phyloP scores from a whole-genome alignment of 305 asterid species.

The Fraxinus latifolia region DNA sequence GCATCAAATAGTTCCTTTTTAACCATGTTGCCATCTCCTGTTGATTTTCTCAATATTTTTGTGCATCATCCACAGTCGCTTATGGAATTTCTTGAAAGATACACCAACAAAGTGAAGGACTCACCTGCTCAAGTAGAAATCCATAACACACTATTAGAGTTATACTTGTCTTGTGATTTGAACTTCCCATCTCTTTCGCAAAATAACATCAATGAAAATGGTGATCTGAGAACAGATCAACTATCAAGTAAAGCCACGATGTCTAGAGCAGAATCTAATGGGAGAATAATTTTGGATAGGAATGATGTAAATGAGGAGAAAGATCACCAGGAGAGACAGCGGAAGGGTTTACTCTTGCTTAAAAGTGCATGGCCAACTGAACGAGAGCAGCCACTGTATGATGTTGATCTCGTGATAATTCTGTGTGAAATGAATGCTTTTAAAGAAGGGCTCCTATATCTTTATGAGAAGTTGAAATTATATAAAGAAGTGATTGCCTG shows the following conservation, averaged over 20 bases:
- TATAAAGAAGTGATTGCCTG: slow-evolving; percentile 96
- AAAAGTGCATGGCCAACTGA: slow-evolving; percentile 92
- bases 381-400: slow-evolving; percentile 83
- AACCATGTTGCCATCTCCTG: slow-evolving; percentile 96
- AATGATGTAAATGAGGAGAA: slow-evolving; percentile 49
- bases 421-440: slow-evolving; percentile 83
- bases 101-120: slow-evolving; percentile 77
- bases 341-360: slow-evolving; percentile 69
- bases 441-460: slow-evolving; percentile 73
- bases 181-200: slow-evolving; percentile 75
- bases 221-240: slow-evolving; percentile 33
- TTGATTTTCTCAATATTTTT: slow-evolving; percentile 87
- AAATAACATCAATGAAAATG: slow-evolving; percentile 40
- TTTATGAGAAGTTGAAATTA: slow-evolving; percentile 89
- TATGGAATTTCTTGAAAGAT: slow-evolving; percentile 85
- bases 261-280: slow-evolving; percentile 46
- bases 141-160: slow-evolving; percentile 81
- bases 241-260: slow-evolving; percentile 27
- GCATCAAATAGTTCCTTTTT: slow-evolving; percentile 50
- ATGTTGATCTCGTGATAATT: slow-evolving; percentile 84
- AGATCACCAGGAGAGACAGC: slow-evolving; percentile 58
- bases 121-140: slow-evolving; percentile 98
- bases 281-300: slow-evolving; percentile 26
- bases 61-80: slow-evolving; percentile 81
- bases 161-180: slow-evolving; percentile 73